phyloP scores from a whole-genome alignment of 1,139 yeast species.

The Yamadazyma taylorii region DNA sequence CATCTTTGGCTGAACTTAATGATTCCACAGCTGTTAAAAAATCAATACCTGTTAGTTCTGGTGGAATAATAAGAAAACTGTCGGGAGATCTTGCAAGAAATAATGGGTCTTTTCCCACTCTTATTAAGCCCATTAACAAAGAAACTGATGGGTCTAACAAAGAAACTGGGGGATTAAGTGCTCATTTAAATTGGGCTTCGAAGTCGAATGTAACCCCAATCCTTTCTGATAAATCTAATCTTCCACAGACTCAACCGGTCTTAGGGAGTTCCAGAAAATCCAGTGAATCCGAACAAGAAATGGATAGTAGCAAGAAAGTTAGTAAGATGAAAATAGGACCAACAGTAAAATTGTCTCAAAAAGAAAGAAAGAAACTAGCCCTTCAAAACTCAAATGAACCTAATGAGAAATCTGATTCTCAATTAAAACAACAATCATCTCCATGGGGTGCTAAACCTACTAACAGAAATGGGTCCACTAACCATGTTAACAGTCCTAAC shows the following conservation, averaged over 20 bases:
- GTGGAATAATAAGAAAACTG: not conserved
- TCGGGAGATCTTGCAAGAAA: not conserved
- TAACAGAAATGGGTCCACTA: not conserved
- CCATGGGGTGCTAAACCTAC: constrained; percentile 5
- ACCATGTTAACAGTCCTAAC: too few species aligned
- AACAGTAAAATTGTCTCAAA: constrained; percentile 45
- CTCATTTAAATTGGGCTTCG: constrained; percentile 35
- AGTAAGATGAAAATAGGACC: constrained; percentile 38
- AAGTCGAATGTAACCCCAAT: constrained; percentile 18
- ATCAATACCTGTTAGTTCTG: not conserved
- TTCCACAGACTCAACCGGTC: constrained; percentile 8
- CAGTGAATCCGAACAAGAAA: too few species aligned
- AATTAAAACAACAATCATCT: not conserved
- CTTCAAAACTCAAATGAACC: constrained; percentile 3
- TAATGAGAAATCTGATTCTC: not conserved
- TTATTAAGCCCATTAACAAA: constrained; percentile 1
- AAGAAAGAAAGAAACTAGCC: constrained; percentile 45
- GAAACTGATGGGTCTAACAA: not conserved
- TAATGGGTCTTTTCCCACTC: constrained; percentile 4
- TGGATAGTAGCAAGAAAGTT: constrained; percentile 13
- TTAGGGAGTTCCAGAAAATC: constrained; percentile 9
- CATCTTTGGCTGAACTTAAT: constrained; percentile 3
- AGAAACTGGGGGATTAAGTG: constrained; percentile 23
- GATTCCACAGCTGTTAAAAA: not conserved
- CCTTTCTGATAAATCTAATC: constrained; percentile 7